Evolutionary conservation across 108 stramenopile species (phyloP).

Genomic region (Fistulifera solaris): DNA sequence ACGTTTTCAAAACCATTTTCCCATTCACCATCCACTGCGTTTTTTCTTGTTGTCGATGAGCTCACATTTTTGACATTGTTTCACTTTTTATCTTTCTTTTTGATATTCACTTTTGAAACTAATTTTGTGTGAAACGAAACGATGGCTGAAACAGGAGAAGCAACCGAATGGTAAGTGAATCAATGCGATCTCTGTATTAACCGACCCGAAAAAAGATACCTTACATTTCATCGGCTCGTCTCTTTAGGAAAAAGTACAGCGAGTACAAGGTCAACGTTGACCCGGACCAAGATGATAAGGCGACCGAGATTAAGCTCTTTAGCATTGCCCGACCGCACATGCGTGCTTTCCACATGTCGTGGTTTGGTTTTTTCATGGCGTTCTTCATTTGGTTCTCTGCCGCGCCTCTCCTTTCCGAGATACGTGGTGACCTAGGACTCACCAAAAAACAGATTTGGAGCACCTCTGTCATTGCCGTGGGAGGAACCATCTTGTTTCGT

Average conservation of each 20-base stretch:
- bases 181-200: no score
- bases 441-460: constrained; percentile 72
- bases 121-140: no score
- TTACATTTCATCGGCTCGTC: no score
- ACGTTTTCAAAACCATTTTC: no score
- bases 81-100: no score
- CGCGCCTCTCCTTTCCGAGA: constrained; percentile 76
- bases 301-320: constrained; percentile 50
- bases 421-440: constrained; percentile 44
- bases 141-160: no score
- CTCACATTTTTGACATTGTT: no score
- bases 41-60: no score
- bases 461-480: constrained; percentile 63
- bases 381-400: constrained; percentile 90
- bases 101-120: no score
- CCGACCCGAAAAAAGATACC: neutral
- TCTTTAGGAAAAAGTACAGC: constrained; percentile 63
- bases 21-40: no score
- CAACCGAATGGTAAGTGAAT: no score
- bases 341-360: constrained; percentile 70
- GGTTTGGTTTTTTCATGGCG: constrained; percentile 69
- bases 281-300: constrained; percentile 69
- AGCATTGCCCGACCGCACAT: constrained; percentile 56
- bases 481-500: constrained; percentile 55
- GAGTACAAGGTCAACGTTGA: constrained; percentile 58